Evolutionary conservation across 2,329 filamentous ascomycete genomes (phyloP).

Genomic region (Fusarium robinianum): DNA sequence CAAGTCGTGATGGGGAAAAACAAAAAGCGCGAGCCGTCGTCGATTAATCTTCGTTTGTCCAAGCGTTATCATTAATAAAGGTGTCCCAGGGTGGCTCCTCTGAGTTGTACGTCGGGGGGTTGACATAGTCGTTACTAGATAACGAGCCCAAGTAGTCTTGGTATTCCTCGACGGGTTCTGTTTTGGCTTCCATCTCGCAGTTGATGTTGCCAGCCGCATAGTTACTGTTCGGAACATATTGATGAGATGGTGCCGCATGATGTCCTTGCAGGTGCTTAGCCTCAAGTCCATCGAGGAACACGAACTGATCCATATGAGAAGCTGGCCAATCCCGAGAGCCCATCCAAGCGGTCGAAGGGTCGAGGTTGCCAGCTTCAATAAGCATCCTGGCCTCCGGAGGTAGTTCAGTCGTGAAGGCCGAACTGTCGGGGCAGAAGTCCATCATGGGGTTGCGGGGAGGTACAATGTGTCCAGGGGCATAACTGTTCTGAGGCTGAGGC

Average conservation of each 20-base stretch:
- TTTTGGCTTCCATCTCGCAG: slow-evolving; percentile 1
- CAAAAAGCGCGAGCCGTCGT: neutral
- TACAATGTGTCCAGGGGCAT: slow-evolving; percentile 17
- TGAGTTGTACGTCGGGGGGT: slow-evolving; percentile 14
- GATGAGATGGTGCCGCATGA: no score
- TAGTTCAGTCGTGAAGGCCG: slow-evolving; percentile 49
- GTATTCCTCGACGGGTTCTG: slow-evolving; percentile 13
- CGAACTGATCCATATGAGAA: no score
- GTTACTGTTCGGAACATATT: no score
- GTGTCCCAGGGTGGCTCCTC: slow-evolving; percentile 41
- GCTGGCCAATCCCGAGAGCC: slow-evolving; percentile 21
- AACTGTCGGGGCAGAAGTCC: slow-evolving; percentile 33
- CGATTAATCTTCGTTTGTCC: slow-evolving; percentile 26
- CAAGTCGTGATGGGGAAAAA: slow-evolving; percentile 11
- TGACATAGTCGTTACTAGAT: slow-evolving; percentile 6
- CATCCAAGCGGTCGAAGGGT: slow-evolving; percentile 29
- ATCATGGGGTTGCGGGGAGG: slow-evolving; percentile 29
- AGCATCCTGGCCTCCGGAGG: slow-evolving; percentile 50
- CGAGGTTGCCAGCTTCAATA: slow-evolving; percentile 40
- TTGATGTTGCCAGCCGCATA: no score
- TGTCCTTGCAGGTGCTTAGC: no score
- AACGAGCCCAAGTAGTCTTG: slow-evolving; percentile 14
- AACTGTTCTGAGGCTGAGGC: slow-evolving; percentile 26
- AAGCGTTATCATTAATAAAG: slow-evolving; percentile 40
- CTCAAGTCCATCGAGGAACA: no score